Evolutionary conservation across 768 basidiomycete species (phyloP).

Genomic region (Trametes cubensis): DNA sequence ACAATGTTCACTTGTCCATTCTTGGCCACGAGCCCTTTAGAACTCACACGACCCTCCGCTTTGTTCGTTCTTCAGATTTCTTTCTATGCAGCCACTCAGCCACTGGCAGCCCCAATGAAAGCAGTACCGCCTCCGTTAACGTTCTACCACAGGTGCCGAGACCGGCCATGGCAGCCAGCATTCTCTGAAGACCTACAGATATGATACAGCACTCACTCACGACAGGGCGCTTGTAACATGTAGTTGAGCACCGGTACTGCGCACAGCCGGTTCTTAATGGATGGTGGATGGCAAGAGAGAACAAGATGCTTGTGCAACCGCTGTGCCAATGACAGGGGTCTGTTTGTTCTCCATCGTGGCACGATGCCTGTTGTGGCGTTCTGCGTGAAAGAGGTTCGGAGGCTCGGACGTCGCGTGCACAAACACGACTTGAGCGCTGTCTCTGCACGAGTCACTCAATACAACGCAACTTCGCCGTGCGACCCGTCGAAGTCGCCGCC

Average conservation of each 20-base stretch:
- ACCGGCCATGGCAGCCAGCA: not conserved
- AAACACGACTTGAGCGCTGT: no score
- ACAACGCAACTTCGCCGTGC: not conserved
- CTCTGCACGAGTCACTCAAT: no score
- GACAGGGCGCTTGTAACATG: no score
- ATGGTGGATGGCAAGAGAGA: not conserved
- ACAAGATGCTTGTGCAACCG: not conserved
- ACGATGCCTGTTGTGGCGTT: not conserved
- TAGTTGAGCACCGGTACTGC: no score
- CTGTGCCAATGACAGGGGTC: not conserved
- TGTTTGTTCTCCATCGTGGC: not conserved
- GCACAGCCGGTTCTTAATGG: not conserved
- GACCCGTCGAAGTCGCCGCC: not conserved
- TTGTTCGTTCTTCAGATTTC: not conserved
- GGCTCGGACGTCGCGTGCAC: no score
- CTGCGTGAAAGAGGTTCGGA: not conserved
- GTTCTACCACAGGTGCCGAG: not conserved
- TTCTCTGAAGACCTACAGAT: not conserved
- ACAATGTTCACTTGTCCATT: conserved; percentile 13
- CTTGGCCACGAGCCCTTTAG: no score
- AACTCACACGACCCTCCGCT: not conserved
- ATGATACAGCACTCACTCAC: no score
- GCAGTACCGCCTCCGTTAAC: not conserved
- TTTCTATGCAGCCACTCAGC: not conserved
- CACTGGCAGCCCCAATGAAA: not conserved